Evolutionary conservation across 2,329 filamentous ascomycete species (phyloP), one percentile per base, ranked within the genome.

Genomic region (Colletotrichum sp.): DNA sequence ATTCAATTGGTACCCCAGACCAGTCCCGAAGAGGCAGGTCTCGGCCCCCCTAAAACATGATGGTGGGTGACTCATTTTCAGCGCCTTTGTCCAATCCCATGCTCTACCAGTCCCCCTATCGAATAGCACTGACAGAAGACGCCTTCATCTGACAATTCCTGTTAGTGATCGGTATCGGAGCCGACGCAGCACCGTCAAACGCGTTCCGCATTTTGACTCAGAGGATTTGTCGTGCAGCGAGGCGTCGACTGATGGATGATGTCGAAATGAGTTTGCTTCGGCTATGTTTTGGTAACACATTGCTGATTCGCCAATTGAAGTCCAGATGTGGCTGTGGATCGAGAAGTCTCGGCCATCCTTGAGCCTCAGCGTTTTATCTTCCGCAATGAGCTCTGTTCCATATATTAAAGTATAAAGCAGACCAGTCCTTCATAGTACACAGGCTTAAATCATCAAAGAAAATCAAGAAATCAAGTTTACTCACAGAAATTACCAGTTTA

Each of bases 1-100:
- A 73, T 73, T 72, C 73, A 69, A 73, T 64, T 48, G 73, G 26
- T 66, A 43, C 26, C 43, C 38, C 64, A 28, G 32, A 58, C 34
- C 16, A 62, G 18, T 68, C 73, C 73, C 63, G 48, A 75, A 69
- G 3, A 48, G 69, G 73, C 68, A 73, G 70, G 73, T 65, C 69
- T 73, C 26, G 36, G 5, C 14, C 69, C 55, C 8, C 12, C 18
- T 52, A 21, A 52, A 68, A 0, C 24, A 7, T 26, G 28, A 21
- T 36, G 59, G 61, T 28, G 56, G 21, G 18, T 75, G 73, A 75
- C 69, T 73, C 73, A 75, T 56, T 43, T 48, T 43, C 21, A 7
- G 5, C 30, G 24, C 28, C 18, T 62, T 52, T 18, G 63, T 24
- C 43, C 56, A 24, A 10, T 69, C n/a, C 6, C 2, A 16, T 36